Evolutionary conservation across 176 grass and related monocot genomes (phyloP), one percentile per base, ranked within the genome.

Genomic region (Musa itinerans): DNA sequence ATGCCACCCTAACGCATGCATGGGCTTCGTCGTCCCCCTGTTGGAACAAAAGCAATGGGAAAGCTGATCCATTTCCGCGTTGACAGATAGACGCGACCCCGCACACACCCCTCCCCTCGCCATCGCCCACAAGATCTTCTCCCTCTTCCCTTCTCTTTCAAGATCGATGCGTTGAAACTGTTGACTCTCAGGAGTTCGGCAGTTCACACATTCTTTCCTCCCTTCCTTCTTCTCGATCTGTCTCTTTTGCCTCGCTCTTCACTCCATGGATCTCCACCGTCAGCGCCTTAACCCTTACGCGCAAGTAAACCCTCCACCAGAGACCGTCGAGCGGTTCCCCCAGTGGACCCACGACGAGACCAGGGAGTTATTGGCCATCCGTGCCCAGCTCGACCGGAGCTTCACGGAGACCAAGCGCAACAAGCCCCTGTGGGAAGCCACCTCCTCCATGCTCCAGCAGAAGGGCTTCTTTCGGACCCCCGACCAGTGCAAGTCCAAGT

Each of bases 401-500:
- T 99, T 99, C 84, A 84, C 91, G 80, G 84, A 83, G 58, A 99
- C 95, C 73, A 99, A 99, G 88, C 86, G 95, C 65, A 99, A 99
- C 84, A 99, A 99, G 80, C 90, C 86, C 5, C 89, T 99, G 59
- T 99, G 95, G 95, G 95, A 99, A 43, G 80, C 88, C 23, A 84
- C 85, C 61, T 79, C 95, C 17, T 57, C 80, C 7, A 54, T 85
- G 63, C 95, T 99, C 53, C 81, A 59, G 17, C 82, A 50, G 24
- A 89, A 81, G 19, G 90, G 95, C 1, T 99, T 99, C 82, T 11
- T 53, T 3, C 86, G 95, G 69, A 94, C 95, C 1, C 86, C 95
- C 3, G 95, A 94, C 52, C 95, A 99, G 91, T 99, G 95, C 86
- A 99, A 99, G 86, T 99, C 95, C 81, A 99, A 99, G 88, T 99